Percentiles rank a stretch among this genome's conserved stretches.
Evolutionary conservation across 345 rosid genomes (phyloP).

Genomic region (Cardamine chenopodiifolia): DNA sequence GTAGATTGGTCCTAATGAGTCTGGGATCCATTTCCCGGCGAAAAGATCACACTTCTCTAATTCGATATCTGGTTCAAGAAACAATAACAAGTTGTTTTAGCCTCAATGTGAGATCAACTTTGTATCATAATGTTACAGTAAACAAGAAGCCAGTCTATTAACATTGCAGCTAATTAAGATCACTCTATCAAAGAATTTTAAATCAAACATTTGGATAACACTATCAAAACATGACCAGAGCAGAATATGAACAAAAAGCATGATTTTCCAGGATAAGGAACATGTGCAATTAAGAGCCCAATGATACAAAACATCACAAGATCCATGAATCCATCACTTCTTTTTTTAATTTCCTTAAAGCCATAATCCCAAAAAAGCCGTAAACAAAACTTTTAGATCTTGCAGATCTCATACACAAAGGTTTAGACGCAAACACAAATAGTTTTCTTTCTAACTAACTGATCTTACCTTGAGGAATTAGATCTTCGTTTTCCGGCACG

Average conservation of each 20-base stretch:
- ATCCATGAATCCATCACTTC: conserved; percentile 14
- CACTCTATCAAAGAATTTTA: neutral
- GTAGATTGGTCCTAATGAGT: conserved; percentile 74
- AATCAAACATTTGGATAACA: neutral
- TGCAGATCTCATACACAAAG: conserved; percentile 31
- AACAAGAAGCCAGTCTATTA: neutral
- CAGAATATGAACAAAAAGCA: neutral
- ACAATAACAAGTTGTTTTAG: neutral
- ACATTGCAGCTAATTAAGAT: neutral
- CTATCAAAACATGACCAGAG: neutral
- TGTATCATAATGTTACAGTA: neutral
- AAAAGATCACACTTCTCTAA: conserved; percentile 74
- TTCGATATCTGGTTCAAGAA: conserved; percentile 42
- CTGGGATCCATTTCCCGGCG: conserved; percentile 79
- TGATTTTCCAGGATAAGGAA: neutral
- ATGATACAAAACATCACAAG: conserved; percentile 1
- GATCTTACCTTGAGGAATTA: conserved; percentile 54
- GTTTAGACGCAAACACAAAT: neutral
- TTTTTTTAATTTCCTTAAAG: neutral
- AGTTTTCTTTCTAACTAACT: neutral
- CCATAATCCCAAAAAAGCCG: neutral
- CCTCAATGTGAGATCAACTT: conserved; percentile 17
- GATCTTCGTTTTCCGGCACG: conserved; percentile 56
- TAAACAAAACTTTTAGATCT: conserved; percentile 7
- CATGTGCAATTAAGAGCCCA: neutral